Conservation (phyloP, 305 asterid genomes). For the Plantago coronopus region DNA sequence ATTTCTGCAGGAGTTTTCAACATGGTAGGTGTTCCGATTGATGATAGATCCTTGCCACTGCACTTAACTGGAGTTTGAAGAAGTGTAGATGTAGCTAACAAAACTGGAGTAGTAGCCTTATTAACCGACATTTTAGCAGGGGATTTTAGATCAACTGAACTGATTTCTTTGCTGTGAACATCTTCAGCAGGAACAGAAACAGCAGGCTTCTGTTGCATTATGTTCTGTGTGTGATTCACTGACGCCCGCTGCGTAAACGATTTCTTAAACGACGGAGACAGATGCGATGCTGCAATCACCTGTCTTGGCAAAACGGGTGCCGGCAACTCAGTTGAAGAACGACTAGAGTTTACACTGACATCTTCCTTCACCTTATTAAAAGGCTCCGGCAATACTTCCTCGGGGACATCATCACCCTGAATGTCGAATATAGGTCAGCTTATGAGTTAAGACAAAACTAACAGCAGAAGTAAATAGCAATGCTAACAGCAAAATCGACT, state of each 20-base stretch:
- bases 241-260: conserved; percentile 38
- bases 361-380: conserved; percentile 36
- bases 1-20: conserved; percentile 43
- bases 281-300: conserved; percentile 40
- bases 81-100: conserved; percentile 21
- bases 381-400: conserved; percentile 61
- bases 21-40: conserved; percentile 21
- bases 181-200: not conserved
- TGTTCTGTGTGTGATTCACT: conserved; percentile 14
- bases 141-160: conserved; percentile 20
- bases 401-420: conserved; percentile 83
- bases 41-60: conserved; percentile 20
- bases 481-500: not conserved
- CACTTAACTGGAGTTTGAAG: conserved; percentile 60
- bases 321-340: conserved; percentile 17
- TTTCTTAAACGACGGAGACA: conserved; percentile 51
- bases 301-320: conserved; percentile 19
- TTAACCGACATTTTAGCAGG: conserved; percentile 16
- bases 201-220: conserved; percentile 15
- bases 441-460: not conserved
- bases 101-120: conserved; percentile 22
- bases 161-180: too few species aligned
- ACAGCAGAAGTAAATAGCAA: conserved; percentile 4
- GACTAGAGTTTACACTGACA: conserved; percentile 14
- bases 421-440: conserved; percentile 14